Percentiles rank a stretch among this genome's conserved stretches.
These are phyloP conservation scores for Botrytis aclada DNA, from an alignment of 2,329 filamentous ascomycete species.

Conservation along the genomic window DNA sequence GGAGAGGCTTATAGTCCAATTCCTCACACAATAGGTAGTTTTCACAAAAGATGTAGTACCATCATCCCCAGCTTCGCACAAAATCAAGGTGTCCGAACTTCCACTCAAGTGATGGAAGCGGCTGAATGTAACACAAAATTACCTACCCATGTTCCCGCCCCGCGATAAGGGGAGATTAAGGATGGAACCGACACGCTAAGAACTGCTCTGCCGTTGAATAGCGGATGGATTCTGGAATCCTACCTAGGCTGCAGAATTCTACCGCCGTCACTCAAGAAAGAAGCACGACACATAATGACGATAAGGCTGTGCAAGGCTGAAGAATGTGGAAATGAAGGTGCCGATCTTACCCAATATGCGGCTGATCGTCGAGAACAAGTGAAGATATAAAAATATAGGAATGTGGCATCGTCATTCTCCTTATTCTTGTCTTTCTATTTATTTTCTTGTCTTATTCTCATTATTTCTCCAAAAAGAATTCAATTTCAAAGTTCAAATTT, in stretches of 20 bases:
- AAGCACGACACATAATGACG: neutral
- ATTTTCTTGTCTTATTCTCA: neutral
- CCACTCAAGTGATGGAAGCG: neutral
- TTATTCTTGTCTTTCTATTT: neutral
- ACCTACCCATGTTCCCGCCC: neutral
- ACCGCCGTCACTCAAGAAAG: neutral
- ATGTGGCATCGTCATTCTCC: neutral
- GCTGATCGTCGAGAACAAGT: neutral
- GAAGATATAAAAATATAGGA: slow-evolving; percentile 1
- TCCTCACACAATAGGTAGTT: no score
- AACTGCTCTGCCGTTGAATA: neutral
- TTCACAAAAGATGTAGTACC: no score
- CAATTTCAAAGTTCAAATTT: no score
- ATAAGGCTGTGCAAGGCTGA: neutral
- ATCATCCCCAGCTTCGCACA: neutral
- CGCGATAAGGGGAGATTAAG: neutral
- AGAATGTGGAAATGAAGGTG: slow-evolving; percentile 11
- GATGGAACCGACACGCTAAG: neutral
- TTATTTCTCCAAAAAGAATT: neutral
- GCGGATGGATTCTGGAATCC: neutral
- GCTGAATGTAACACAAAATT: neutral
- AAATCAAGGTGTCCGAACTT: neutral
- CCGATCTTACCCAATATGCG: neutral
- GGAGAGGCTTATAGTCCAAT: neutral
- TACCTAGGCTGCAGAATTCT: neutral